Evolutionary conservation across 2,329 filamentous ascomycete species (phyloP).

Genomic region (Cladosporium phlei): DNA sequence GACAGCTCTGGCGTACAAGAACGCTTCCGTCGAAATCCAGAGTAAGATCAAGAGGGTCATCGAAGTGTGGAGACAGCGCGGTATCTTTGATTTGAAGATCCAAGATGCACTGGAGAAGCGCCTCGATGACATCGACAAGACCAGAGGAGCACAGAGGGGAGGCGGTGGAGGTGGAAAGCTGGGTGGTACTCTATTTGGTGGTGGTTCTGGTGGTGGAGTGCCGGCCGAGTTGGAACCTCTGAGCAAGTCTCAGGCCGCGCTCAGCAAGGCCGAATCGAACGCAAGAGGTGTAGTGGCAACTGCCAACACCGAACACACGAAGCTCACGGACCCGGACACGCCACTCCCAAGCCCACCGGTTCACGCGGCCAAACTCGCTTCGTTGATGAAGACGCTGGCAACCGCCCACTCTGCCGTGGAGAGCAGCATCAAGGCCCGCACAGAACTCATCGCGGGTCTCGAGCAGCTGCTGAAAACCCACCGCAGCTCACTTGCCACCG

Average conservation of each 20-base stretch:
- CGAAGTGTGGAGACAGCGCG: conserved; percentile 86
- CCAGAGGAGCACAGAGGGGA: conserved; percentile 19
- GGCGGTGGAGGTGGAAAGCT: conserved; percentile 34
- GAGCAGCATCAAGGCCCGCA: conserved; percentile 81
- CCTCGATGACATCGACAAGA: conserved; percentile 62
- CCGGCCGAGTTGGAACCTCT: conserved; percentile 74
- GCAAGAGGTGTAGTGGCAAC: conserved; percentile 63
- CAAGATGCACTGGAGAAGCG: conserved; percentile 75
- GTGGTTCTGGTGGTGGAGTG: conserved; percentile 48
- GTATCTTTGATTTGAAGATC: conserved; percentile 76
- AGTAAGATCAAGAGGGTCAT: conserved; percentile 81
- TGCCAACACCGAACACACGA: conserved; percentile 78
- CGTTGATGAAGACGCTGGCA: conserved; percentile 82
- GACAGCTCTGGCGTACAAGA: conserved; percentile 85
- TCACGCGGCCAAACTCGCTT: conserved; percentile 82
- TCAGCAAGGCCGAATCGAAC: conserved; percentile 67
- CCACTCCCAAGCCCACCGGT: conserved; percentile 77
- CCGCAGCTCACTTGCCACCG: conserved; percentile 62
- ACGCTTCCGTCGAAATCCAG: conserved; percentile 79
- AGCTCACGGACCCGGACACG: conserved; percentile 67
- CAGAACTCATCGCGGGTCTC: conserved; percentile 69
- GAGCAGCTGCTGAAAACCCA: conserved; percentile 77
- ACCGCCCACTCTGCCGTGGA: conserved; percentile 84
- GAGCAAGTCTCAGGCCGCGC: conserved; percentile 66
- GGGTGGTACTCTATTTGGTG: conserved; percentile 66